Conservation (phyloP, 2,329 filamentous ascomycete genomes). For the Alternaria infectoria region DNA sequence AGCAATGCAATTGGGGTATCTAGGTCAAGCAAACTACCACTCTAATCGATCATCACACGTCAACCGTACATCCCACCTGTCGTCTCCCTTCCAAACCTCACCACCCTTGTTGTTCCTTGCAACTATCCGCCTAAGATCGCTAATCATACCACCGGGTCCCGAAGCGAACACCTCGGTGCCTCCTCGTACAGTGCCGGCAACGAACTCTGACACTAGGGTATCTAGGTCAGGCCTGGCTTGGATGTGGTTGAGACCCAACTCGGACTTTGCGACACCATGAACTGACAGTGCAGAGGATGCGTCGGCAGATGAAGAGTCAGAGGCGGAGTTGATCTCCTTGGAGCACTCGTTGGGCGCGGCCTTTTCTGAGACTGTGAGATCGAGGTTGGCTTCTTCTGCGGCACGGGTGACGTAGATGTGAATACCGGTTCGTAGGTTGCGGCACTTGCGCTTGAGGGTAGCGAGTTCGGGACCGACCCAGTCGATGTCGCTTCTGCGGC, state of each 20-base stretch:
- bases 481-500: conserved; percentile 39
- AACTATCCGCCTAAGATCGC: conserved; percentile 40
- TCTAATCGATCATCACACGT: conserved; percentile 43
- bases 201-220: conserved; percentile 31
- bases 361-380: conserved; percentile 27
- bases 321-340: conserved; percentile 31
- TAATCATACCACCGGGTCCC: conserved; percentile 42
- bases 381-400: conserved; percentile 26
- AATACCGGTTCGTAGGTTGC: conserved; percentile 32
- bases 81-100: conserved; percentile 42
- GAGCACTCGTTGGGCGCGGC: conserved; percentile 18
- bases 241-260: conserved; percentile 33
- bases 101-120: conserved; percentile 38
- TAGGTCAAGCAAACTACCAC: conserved; percentile 31
- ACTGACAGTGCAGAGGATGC: conserved; percentile 34
- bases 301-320: conserved; percentile 24
- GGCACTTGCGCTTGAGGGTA: conserved; percentile 34
- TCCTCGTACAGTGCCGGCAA: conserved; percentile 28
- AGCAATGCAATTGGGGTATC: conserved; percentile 28
- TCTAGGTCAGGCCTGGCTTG: conserved; percentile 30
- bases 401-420: conserved; percentile 45
- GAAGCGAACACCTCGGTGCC: conserved; percentile 41
- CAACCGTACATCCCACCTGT: conserved; percentile 38
- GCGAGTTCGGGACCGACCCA: conserved; percentile 47
- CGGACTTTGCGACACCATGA: conserved; percentile 38